Base-by-base conservation (phyloP, 768 basidiomycete species). In the Rickenella mellea region DNA sequence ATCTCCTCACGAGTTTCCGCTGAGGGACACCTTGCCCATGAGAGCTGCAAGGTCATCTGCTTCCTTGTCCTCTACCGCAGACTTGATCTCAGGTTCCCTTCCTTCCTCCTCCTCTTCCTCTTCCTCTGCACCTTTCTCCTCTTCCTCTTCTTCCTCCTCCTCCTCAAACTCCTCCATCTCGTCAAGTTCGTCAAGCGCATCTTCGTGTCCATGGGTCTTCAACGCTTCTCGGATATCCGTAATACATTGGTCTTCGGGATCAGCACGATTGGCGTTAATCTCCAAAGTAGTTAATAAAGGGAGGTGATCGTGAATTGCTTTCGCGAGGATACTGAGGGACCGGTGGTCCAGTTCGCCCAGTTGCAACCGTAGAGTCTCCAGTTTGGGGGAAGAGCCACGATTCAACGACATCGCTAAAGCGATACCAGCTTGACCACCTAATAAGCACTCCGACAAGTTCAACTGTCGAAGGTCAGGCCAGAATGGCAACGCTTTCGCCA, bases 381-480 rank as follows among this genome's bases (percentile, higher is more conserved):
- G 67, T 50, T 80, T 79, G 17, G 72, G 71, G 59, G 85, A 89
- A 27, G 79, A 76, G 7, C 92, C 90, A 15, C 61, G 60, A 1
- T 70, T 68, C 33, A 98, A 69, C 6, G 69, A 70, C 28, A 68
- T 68, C 33, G 87, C 58, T 41, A 87, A 67, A 2, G 69, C 61
- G 2, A 91, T 68, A 44, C 86, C 84, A 25, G 91, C 90, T n/a
- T 80, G 77, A 3, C 76, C 69, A 4, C 85, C 80, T 17, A 99
- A 71, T 28, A 93, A 76, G 53, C 93, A 96, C 61, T 97, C 94
- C 7, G 89, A 91, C 28, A 99, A 66, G 60, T 97, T 87, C 50
- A 98, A 78, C n/a, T 73, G 73, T 30, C 70, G 69, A 15, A 99
- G 69, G 2, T 69, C 55, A 0, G 83, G 73, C 83, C 96, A 86